Conservation (phyloP, 768 basidiomycete genomes). For the Dacryopinax spathularia region DNA sequence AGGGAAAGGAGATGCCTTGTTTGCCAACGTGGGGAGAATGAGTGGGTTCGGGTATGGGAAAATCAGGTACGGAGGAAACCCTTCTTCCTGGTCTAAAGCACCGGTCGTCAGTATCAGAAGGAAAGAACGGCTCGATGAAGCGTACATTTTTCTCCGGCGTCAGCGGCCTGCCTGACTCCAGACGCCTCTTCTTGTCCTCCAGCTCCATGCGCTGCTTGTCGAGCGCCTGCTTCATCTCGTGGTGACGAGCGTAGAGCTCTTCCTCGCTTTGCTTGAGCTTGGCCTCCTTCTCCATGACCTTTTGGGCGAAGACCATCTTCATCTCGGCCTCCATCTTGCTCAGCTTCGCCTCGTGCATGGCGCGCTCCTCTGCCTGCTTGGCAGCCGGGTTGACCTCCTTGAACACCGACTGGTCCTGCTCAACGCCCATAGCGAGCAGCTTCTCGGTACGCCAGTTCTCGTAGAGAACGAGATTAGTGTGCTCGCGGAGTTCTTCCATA, state of each 20-base stretch:
- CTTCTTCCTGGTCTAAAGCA: slow-evolving; percentile 49
- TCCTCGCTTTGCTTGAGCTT: slow-evolving; percentile 99
- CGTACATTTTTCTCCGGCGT: slow-evolving; percentile 89
- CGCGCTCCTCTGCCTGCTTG: slow-evolving; percentile 89
- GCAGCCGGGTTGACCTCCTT: slow-evolving; percentile 98
- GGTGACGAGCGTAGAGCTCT: slow-evolving; percentile 94
- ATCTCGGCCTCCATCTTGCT: slow-evolving; percentile 99
- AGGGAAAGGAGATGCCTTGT: background rate
- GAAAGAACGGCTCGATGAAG: slow-evolving; percentile 13
- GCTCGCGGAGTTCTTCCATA: slow-evolving; percentile 97
- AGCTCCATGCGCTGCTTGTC: slow-evolving; percentile 92
- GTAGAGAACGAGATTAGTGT: slow-evolving; percentile 89
- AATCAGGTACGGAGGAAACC: slow-evolving; percentile 56
- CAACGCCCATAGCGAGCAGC: slow-evolving; percentile 90
- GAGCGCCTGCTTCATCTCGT: slow-evolving; percentile 98
- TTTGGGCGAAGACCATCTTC: slow-evolving; percentile 99
- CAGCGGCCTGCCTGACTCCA: slow-evolving; percentile 86
- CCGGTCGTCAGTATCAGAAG: background rate
- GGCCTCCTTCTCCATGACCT: slow-evolving; percentile 97
- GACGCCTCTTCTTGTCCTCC: slow-evolving; percentile 94
- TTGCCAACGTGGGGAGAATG: background rate
- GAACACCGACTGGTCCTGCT: slow-evolving; percentile 95
- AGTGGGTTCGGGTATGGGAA: background rate
- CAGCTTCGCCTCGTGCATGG: slow-evolving; percentile 91
- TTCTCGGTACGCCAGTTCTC: slow-evolving; percentile 99